Percentiles rank a stretch among this genome's conserved stretches.
phyloP scores from a whole-genome alignment of 2,329 filamentous ascomycete species.

The Fusarium sp. region DNA sequence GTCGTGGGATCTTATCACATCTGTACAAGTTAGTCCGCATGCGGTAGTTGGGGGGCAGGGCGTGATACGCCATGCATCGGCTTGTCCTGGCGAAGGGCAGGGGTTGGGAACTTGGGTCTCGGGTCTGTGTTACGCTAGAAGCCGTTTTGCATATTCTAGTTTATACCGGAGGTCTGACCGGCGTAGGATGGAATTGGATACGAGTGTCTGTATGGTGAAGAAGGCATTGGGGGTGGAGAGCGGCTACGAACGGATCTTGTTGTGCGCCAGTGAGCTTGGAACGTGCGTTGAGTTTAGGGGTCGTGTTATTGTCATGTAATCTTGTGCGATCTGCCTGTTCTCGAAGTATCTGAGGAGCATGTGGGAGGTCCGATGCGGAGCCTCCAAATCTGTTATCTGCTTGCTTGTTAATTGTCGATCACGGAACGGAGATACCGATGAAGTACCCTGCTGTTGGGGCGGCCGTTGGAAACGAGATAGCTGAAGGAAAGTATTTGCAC shows the following conservation, averaged over 20 bases:
- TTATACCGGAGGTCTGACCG: neutral
- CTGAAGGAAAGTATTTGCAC: neutral
- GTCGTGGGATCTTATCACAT: neutral
- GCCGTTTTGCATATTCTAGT: neutral
- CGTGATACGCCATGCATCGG: slow-evolving; percentile 2
- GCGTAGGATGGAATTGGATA: neutral
- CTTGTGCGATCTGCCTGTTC: neutral
- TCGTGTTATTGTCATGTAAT: neutral
- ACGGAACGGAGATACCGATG: neutral
- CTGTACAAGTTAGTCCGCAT: neutral
- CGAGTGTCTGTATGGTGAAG: neutral
- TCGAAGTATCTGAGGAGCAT: neutral
- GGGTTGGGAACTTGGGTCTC: neutral
- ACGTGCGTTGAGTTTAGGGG: neutral
- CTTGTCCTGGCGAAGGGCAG: neutral
- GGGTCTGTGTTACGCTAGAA: slow-evolving; percentile 10
- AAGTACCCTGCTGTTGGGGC: neutral
- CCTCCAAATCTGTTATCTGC: neutral
- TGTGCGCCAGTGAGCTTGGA: neutral
- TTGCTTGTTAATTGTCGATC: neutral
- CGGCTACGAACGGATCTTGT: neutral
- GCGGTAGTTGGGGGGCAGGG: neutral
- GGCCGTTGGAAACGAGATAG: too few species aligned
- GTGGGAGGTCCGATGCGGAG: neutral
- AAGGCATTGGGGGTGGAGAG: neutral